Evolutionary conservation across 495 filamentous ascomycete species (phyloP).

Genomic region (Podospora pseudopauciseta): DNA sequence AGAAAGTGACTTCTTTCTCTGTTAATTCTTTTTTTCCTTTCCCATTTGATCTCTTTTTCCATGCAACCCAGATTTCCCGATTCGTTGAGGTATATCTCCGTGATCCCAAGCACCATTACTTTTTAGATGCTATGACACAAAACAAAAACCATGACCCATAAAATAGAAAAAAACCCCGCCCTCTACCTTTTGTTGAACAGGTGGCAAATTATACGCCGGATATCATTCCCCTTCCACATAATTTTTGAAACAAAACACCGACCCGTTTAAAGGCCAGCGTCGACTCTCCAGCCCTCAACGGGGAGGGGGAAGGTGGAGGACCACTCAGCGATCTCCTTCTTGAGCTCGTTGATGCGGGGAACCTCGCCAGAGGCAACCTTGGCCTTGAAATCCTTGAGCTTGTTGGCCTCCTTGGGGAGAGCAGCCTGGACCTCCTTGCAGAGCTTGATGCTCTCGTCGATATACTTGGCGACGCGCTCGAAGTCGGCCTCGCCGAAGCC

Average conservation of each 20-base stretch:
- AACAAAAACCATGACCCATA: constrained; percentile 15
- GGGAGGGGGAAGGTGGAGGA: constrained; percentile 89
- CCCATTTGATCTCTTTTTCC: constrained; percentile 18
- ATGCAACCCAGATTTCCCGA: constrained; percentile 16
- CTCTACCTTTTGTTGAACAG: constrained; percentile 12
- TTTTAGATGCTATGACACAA: constrained; percentile 17
- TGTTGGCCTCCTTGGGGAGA: constrained; percentile 95
- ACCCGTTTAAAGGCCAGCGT: constrained; percentile 44
- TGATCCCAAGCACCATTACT: constrained; percentile 13
- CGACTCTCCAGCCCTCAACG: constrained; percentile 61
- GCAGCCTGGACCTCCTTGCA: constrained; percentile 77
- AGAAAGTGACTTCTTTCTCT: too few relatives aligned
- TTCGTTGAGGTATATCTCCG: constrained; percentile 30
- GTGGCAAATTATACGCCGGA: constrained; percentile 11
- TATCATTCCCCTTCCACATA: not conserved
- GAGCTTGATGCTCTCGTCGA: constrained; percentile 76
- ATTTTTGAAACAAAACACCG: constrained; percentile 10
- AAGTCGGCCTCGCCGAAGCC: constrained; percentile 94
- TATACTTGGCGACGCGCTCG: constrained; percentile 83
- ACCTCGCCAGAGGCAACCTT: constrained; percentile 77
- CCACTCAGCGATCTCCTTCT: constrained; percentile 87
- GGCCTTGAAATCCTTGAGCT: constrained; percentile 98
- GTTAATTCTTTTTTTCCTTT: constrained; percentile 25
- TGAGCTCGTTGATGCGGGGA: constrained; percentile 72
- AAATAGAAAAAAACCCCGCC: constrained; percentile 26